Percentiles rank a stretch among this genome's conserved stretches.
phyloP scores from a whole-genome alignment of 2,329 filamentous ascomycete species.

The Penicillium sp. region DNA sequence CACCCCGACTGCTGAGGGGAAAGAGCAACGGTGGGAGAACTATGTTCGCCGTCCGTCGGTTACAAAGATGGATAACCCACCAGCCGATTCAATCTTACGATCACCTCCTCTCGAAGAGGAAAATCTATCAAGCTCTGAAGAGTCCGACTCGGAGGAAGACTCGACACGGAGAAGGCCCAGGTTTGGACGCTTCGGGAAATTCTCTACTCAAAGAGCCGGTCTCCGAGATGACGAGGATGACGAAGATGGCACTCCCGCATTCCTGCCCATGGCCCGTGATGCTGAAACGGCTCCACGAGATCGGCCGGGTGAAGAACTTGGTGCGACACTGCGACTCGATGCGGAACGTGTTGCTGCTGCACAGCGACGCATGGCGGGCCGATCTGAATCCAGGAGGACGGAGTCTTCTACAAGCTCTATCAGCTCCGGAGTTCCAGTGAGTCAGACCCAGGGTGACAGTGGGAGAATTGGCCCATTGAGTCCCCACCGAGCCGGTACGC shows the following conservation, averaged over 20 bases:
- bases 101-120: slow-evolving; percentile 36
- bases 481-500: slow-evolving; percentile 48
- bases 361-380: slow-evolving; percentile 28
- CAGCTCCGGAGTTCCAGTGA: slow-evolving; percentile 35
- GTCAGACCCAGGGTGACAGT: slow-evolving; percentile 20
- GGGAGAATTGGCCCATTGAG: slow-evolving; percentile 27
- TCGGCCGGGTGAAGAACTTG: slow-evolving; percentile 33
- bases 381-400: slow-evolving; percentile 15
- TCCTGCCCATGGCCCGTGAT: slow-evolving; percentile 39
- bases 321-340: slow-evolving; percentile 41
- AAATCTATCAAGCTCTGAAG: slow-evolving; percentile 30
- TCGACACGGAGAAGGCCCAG: slow-evolving; percentile 22
- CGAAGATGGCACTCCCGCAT: slow-evolving; percentile 46
- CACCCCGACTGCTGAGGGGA: slow-evolving; percentile 23
- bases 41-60: slow-evolving; percentile 22
- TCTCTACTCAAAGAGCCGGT: slow-evolving; percentile 34
- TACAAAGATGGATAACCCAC: slow-evolving; percentile 24
- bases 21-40: slow-evolving; percentile 23
- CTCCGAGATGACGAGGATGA: slow-evolving; percentile 40
- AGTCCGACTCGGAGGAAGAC: slow-evolving; percentile 31
- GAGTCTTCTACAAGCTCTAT: slow-evolving; percentile 37
- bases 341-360: slow-evolving; percentile 25
- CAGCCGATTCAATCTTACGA: slow-evolving; percentile 20
- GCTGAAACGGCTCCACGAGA: slow-evolving; percentile 17
- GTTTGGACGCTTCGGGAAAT: slow-evolving; percentile 39